Conservation (phyloP, 139 green algal genomes). For the Chlamydomonas sp. region DNA sequence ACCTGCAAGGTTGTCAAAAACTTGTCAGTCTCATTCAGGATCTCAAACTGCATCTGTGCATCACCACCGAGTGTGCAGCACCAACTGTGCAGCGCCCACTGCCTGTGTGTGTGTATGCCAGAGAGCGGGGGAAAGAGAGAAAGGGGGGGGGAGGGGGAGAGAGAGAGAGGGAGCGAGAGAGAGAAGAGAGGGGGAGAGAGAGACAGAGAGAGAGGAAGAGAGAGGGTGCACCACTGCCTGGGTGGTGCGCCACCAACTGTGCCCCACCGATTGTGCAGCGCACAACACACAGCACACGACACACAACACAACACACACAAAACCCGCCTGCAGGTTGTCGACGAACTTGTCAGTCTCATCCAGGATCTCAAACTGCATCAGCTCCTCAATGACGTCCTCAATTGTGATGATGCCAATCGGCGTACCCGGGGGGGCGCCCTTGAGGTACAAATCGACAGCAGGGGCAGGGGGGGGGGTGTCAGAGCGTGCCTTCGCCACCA, state of each 20-base stretch:
- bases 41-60: constrained; percentile 60
- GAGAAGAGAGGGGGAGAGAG: background rate
- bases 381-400: constrained; percentile 16
- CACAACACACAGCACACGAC: no score
- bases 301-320: no score
- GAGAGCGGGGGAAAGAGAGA: background rate
- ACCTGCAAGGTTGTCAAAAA: constrained; percentile 62
- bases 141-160: background rate
- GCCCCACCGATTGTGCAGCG: background rate
- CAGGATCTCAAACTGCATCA: constrained; percentile 17
- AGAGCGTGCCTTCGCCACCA: no score
- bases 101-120: background rate
- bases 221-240: background rate
- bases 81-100: constrained; percentile 29
- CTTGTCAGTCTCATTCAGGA: constrained; percentile 70
- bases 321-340: background rate
- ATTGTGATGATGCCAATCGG: constrained; percentile 19
- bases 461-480: no score
- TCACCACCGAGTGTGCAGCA: no score
- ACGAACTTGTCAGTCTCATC: constrained; percentile 13
- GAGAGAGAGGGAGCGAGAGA: background rate
- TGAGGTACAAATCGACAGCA: no score
- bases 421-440: constrained; percentile 2
- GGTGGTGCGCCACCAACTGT: background rate
- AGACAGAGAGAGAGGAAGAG: background rate